These are phyloP conservation scores for Phialophora chinensis DNA, from an alignment of 2,329 filamentous ascomycete species.

Conservation along the genomic window DNA sequence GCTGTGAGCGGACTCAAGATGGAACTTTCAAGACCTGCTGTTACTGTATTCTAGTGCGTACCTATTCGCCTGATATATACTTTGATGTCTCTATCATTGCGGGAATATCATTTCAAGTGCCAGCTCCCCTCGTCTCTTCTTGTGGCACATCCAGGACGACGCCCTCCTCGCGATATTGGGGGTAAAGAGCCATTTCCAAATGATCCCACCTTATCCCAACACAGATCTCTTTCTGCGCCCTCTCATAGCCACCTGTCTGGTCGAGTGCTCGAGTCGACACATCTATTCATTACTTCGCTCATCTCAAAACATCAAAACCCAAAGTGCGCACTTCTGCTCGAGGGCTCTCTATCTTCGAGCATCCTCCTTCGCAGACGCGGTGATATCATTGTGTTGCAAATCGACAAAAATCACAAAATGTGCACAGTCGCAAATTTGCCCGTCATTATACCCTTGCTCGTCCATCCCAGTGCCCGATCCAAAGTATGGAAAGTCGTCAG, in stretches of 20 bases:
- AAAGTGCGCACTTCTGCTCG: conserved; percentile 42
- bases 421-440: conserved; percentile 13
- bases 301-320: conserved; percentile 30
- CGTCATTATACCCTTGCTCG: conserved; percentile 26
- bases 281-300: conserved; percentile 23
- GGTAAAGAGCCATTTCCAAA: not conserved
- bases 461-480: conserved; percentile 13
- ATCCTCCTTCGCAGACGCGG: conserved; percentile 38
- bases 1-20: not conserved
- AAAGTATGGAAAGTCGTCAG: conserved; percentile 8
- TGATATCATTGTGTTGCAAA: conserved; percentile 40
- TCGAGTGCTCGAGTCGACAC: conserved; percentile 1
- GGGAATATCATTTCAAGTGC: not conserved
- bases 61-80: conserved; percentile 2
- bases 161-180: not conserved
- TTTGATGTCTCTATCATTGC: conserved; percentile 1
- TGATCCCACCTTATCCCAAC: not conserved
- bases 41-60: conserved; percentile 1
- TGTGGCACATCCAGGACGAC: not conserved
- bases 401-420: conserved; percentile 34
- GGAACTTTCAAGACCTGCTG: not conserved
- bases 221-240: not conserved
- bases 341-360: conserved; percentile 29
- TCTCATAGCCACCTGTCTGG: not conserved
- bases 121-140: not conserved